Conservation (phyloP, 2,329 filamentous ascomycete species). For the Alternaria solani region DNA sequence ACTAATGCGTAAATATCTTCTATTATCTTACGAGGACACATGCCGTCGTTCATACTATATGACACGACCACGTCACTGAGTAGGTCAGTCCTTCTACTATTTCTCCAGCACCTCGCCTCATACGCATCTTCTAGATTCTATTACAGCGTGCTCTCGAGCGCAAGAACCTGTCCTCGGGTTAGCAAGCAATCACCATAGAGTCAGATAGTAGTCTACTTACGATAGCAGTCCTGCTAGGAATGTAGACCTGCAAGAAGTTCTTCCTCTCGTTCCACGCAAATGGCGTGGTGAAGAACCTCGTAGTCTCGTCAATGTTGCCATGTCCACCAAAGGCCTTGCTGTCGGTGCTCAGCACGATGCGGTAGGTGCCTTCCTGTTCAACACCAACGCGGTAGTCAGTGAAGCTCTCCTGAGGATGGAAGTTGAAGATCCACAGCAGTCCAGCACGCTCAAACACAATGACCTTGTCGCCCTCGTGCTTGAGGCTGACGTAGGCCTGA, state of each 20-base stretch:
- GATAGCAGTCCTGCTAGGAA: conserved; percentile 82
- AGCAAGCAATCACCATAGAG: not conserved
- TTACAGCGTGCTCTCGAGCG: conserved; percentile 41
- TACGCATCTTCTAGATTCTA: not conserved
- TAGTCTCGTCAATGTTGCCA: conserved; percentile 77
- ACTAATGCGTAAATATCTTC: not conserved
- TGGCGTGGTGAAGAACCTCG: conserved; percentile 89
- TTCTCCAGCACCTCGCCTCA: not conserved
- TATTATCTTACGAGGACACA: not conserved
- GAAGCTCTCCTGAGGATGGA: conserved; percentile 84
- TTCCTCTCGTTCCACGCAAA: conserved; percentile 88
- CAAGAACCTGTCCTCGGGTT: conserved; percentile 23
- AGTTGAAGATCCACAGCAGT: conserved; percentile 94
- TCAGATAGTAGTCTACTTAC: conserved; percentile 55
- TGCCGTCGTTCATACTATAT: not conserved
- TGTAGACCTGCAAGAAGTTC: conserved; percentile 93
- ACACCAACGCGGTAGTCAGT: conserved; percentile 92
- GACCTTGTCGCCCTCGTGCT: conserved; percentile 93
- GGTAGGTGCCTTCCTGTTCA: conserved; percentile 84
- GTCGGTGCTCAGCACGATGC: conserved; percentile 85
- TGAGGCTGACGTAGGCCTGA: conserved; percentile 92
- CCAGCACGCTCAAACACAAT: conserved; percentile 94
- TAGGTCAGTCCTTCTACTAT: not conserved
- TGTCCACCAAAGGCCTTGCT: conserved; percentile 79
- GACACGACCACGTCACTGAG: not conserved